A percentile compares a stretch with the other conserved stretches of the same genome.
Conservation (phyloP, 371 early-diverging fungal genomes). For the Mortierella sp. region DNA sequence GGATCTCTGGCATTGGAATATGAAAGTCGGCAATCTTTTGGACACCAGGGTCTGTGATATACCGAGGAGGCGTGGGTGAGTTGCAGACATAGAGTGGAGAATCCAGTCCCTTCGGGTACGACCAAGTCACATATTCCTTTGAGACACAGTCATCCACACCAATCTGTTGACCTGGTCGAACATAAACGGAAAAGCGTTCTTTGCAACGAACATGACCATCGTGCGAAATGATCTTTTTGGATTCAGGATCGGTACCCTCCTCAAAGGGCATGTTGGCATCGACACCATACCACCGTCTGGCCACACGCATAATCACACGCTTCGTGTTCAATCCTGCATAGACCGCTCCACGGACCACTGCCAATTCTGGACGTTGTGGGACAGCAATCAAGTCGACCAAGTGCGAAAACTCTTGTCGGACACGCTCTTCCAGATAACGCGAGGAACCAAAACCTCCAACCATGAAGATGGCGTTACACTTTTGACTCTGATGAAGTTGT, state of each 20-base stretch:
- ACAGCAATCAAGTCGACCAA: slow-evolving; percentile 40
- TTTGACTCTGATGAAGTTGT: slow-evolving; percentile 60
- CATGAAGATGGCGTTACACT: slow-evolving; percentile 58
- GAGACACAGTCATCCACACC: slow-evolving; percentile 63
- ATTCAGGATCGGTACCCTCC: slow-evolving; percentile 61
- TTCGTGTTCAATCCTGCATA: slow-evolving; percentile 52
- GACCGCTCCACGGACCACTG: slow-evolving; percentile 57
- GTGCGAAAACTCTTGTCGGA: slow-evolving; percentile 50
- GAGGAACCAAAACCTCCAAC: slow-evolving; percentile 67
- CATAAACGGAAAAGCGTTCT: slow-evolving; percentile 68
- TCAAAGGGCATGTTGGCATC: slow-evolving; percentile 70
- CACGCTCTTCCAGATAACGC: slow-evolving; percentile 53
- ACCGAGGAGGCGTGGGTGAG: slow-evolving; percentile 63
- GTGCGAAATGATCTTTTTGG: slow-evolving; percentile 57
- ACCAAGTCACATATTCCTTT: slow-evolving; percentile 61
- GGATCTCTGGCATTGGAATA: slow-evolving; percentile 67
- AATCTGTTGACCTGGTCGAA: slow-evolving; percentile 65
- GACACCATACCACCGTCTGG: slow-evolving; percentile 63
- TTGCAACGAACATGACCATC: slow-evolving; percentile 54
- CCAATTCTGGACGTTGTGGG: slow-evolving; percentile 50
- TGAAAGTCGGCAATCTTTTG: slow-evolving; percentile 67
- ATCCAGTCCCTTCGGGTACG: slow-evolving; percentile 62
- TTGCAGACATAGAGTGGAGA: slow-evolving; percentile 66
- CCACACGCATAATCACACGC: slow-evolving; percentile 53
- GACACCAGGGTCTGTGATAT: slow-evolving; percentile 60